These are phyloP conservation scores for Nadsonia starkeyi-henricii DNA, from an alignment of 1,139 yeast species.

Conservation along the genomic window DNA sequence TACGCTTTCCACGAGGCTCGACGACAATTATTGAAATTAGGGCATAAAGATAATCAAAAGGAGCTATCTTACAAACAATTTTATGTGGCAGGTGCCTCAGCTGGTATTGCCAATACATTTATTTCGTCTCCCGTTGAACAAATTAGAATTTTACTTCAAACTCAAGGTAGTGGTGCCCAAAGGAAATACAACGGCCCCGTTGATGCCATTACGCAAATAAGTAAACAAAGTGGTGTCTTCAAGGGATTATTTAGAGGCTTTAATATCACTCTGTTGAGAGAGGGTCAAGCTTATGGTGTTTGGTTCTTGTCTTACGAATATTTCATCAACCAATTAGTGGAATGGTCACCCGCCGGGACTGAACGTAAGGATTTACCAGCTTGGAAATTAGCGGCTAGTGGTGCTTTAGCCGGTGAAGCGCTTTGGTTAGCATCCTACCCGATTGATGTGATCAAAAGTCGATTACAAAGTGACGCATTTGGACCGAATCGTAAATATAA, in stretches of 20 bases:
- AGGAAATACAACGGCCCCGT: constrained; percentile 30
- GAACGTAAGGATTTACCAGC: constrained; percentile 43
- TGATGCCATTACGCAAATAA: constrained; percentile 38
- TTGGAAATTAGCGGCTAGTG: constrained; percentile 44
- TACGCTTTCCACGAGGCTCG: constrained; percentile 69
- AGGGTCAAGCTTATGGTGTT: constrained; percentile 68
- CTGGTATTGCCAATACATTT: constrained; percentile 66
- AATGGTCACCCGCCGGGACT: constrained; percentile 10
- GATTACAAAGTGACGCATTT: constrained; percentile 54
- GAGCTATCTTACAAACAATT: constrained; percentile 44
- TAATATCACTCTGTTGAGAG: constrained; percentile 47
- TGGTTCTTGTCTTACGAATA: constrained; percentile 68
- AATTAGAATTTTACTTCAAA: constrained; percentile 54
- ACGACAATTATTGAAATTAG: constrained; percentile 32
- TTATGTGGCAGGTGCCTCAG: constrained; percentile 59
- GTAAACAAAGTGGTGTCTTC: constrained; percentile 32
- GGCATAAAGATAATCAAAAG: constrained; percentile 12
- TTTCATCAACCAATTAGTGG: constrained; percentile 27
- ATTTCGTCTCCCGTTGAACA: constrained; percentile 68
- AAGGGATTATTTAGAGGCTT: constrained; percentile 49
- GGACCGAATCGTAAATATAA: constrained; percentile 35
- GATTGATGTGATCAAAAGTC: constrained; percentile 53
- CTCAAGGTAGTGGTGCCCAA: constrained; percentile 27
- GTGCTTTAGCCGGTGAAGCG: constrained; percentile 62
- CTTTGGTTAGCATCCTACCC: constrained; percentile 64